Evolutionary conservation across 441 rosid species (phyloP).

Genomic region (Breynia disticha): DNA sequence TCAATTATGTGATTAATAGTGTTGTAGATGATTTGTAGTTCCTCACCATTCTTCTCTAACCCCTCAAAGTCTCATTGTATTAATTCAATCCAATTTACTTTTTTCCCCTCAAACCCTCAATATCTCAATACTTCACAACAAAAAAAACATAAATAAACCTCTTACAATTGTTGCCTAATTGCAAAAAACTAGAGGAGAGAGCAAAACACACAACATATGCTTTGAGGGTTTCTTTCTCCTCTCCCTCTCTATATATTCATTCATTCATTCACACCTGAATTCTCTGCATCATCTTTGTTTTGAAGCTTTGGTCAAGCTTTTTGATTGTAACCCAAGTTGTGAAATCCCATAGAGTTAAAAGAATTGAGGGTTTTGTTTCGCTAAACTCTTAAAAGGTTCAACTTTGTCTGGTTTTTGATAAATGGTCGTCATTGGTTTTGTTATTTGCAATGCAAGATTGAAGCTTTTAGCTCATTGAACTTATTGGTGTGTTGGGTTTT

Average conservation of each 20-base stretch:
- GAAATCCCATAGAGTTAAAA: conserved; percentile 16
- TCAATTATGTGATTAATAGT: not conserved
- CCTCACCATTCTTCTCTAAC: conserved; percentile 3
- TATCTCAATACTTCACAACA: too few species aligned
- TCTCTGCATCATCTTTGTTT: conserved; percentile 19
- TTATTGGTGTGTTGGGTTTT: conserved; percentile 10
- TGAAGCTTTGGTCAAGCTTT: not conserved
- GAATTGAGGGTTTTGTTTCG: conserved; percentile 29
- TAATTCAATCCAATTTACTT: conserved; percentile 10
- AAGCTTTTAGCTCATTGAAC: conserved; percentile 16
- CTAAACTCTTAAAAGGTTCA: conserved; percentile 13
- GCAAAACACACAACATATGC: conserved; percentile 12
- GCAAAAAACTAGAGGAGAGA: too few species aligned
- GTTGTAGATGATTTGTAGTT: conserved; percentile 9
- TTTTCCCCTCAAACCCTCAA: not conserved
- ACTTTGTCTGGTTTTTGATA: conserved; percentile 18
- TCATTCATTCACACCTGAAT: conserved; percentile 25
- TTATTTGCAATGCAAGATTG: conserved; percentile 17
- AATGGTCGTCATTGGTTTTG: conserved; percentile 13
- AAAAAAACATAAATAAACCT: too few species aligned
- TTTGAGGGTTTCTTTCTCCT: conserved; percentile 32
- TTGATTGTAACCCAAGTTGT: conserved; percentile 16
- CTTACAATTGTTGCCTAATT: too few species aligned
- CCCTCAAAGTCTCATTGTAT: conserved; percentile 11
- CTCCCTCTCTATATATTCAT: too few species aligned